These are phyloP conservation scores for Harringtonia aguacate DNA, from an alignment of 2,329 filamentous ascomycete species.

Conservation along the genomic window DNA sequence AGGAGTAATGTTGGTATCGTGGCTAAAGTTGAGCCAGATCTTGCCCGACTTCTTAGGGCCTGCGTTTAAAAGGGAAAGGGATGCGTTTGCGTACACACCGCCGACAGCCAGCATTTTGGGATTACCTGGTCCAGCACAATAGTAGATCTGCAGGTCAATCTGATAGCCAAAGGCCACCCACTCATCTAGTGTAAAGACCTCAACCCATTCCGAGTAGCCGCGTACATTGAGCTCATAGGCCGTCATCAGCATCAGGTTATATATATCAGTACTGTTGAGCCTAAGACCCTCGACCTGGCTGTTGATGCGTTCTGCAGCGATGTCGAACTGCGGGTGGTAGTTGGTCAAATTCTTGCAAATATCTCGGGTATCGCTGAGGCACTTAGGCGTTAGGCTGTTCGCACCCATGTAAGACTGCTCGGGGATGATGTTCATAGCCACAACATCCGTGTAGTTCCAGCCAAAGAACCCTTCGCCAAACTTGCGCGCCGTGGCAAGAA, in stretches of 20 bases:
- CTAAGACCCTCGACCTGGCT: not conserved
- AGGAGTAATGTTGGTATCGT: constrained; percentile 12
- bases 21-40: constrained; percentile 8
- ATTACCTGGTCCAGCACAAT: constrained; percentile 47
- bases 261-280: constrained; percentile 7
- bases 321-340: constrained; percentile 6
- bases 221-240: constrained; percentile 11
- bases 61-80: constrained; percentile 5
- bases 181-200: constrained; percentile 50
- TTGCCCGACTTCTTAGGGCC: constrained; percentile 3
- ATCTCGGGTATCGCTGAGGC: constrained; percentile 39
- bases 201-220: constrained; percentile 48
- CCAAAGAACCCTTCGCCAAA: constrained; percentile 54
- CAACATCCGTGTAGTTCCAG: constrained; percentile 41
- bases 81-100: constrained; percentile 9
- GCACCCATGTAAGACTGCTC: constrained; percentile 8
- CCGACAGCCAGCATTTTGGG: constrained; percentile 10
- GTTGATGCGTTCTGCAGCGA: constrained; percentile 6
- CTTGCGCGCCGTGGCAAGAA: constrained; percentile 49
- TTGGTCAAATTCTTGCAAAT: constrained; percentile 6
- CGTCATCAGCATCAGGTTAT: constrained; percentile 10
- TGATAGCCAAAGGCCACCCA: constrained; percentile 57
- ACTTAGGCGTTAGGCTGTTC: constrained; percentile 47
- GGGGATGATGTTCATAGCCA: constrained; percentile 37
- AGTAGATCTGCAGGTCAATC: constrained; percentile 58